These are phyloP conservation scores for Trichosporon sp. DNA, from an alignment of 1,284 basidiomycete species.

Conservation along the genomic window DNA sequence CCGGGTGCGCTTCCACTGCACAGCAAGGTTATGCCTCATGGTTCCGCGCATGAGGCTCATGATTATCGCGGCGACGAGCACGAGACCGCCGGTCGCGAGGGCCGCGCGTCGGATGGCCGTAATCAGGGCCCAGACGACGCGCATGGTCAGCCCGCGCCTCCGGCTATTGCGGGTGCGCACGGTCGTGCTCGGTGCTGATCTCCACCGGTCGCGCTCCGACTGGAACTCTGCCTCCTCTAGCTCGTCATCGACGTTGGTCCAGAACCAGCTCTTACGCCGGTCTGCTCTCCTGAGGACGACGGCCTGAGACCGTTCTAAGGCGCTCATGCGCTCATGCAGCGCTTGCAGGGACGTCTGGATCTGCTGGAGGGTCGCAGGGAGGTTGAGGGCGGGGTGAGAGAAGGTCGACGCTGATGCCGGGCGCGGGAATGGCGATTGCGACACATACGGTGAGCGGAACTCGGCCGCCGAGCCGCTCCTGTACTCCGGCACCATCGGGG, in stretches of 20 bases:
- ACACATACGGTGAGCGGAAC: slow-evolving; percentile 10
- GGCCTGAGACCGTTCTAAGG: slow-evolving; percentile 55
- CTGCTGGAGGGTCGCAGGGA: slow-evolving; percentile 39
- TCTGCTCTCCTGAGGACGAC: slow-evolving; percentile 33
- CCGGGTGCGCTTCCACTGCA: slow-evolving; percentile 5
- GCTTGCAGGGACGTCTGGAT: slow-evolving; percentile 80
- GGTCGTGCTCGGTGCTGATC: slow-evolving; percentile 16
- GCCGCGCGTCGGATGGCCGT: slow-evolving; percentile 30
- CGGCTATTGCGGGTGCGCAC: slow-evolving; percentile 13
- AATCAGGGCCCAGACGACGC: slow-evolving; percentile 33
- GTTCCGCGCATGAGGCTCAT: slow-evolving; percentile 32
- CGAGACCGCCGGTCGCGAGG: slow-evolving; percentile 32
- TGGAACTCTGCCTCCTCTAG: slow-evolving; percentile 33
- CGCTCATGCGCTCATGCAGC: slow-evolving; percentile 77
- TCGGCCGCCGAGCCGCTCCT: not conserved
- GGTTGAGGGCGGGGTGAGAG: slow-evolving; percentile 26
- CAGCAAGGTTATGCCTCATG: slow-evolving; percentile 17
- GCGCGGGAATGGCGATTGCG: slow-evolving; percentile 8
- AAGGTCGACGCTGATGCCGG: slow-evolving; percentile 47
- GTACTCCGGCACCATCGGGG: not conserved
- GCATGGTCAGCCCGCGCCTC: slow-evolving; percentile 24
- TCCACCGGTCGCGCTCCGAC: slow-evolving; percentile 18
- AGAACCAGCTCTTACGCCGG: slow-evolving; percentile 32
- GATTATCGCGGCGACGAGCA: slow-evolving; percentile 26
- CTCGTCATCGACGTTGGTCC: slow-evolving; percentile 31